Evolutionary conservation across 768 basidiomycete genomes (phyloP), one percentile per base, ranked within the genome.

Genomic region (Pisolithus microcarpus): DNA sequence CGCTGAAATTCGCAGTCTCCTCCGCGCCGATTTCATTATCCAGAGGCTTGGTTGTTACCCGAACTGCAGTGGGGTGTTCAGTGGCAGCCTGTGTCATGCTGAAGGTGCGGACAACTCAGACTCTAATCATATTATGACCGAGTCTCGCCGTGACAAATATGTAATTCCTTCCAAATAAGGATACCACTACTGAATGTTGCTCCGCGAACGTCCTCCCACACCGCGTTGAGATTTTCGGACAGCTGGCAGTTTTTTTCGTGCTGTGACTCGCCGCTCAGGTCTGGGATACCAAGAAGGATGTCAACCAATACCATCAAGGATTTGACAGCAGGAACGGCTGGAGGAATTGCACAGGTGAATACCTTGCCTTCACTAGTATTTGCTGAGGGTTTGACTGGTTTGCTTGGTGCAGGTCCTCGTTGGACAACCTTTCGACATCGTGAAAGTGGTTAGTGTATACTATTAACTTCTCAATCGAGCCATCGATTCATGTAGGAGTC

Each of bases 341-440:
- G 92, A 43, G 92, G 92, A 46, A 83, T 95, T 62, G 83, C 84
- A 52, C 93, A 94, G 80, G 89, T 82, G 58, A 49, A 60, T 55
- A 15, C 26, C 19, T 24, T 38, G 38, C 50, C 42, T 13, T 8
- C 37, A 26, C 11, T 38, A 6, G 23, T 49, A 34, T 15, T 10
- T 47, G 9, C 47, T 6, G 37, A 23, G 51, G 26, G 23, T 18
- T 43, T 21, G 52, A 47, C 43, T 49, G 45, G 46, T 26, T 54
- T 56, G 48, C 54, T 50, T 46, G 57, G 53, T 49, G 19, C 48
- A 90, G 87, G 87, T 91, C 53, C 75, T 92, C 43, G 90, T 92
- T 43, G 91, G 91, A 44, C 90, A 95, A 67, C 93, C 93, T 11
- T 97, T 97, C 68, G 93, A 97, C 68, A 93, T 95, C 56, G 89